These are phyloP conservation scores for Fusarium mundagurra DNA, from an alignment of 2,329 filamentous ascomycete genomes.

Conservation along the genomic window DNA sequence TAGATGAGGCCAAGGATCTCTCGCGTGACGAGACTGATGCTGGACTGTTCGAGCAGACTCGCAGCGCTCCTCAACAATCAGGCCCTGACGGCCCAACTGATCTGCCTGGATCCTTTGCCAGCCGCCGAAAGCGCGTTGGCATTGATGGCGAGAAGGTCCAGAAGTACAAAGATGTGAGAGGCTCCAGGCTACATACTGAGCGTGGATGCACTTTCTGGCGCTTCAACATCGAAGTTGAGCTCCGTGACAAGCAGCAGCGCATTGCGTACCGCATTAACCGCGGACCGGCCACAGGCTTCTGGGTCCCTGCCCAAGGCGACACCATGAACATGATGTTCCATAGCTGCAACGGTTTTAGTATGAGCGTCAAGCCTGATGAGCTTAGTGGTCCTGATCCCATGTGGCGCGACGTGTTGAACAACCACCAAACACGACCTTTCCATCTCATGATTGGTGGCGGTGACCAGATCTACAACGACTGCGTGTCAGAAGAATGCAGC, in stretches of 20 bases:
- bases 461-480: conserved; percentile 96
- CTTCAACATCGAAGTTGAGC: conserved; percentile 93
- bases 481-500: conserved; percentile 76
- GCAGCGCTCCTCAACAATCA: conserved; percentile 60
- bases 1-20: conserved; percentile 80
- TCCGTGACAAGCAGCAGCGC: conserved; percentile 79
- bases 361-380: conserved; percentile 78
- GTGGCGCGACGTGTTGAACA: conserved; percentile 96
- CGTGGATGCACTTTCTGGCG: conserved; percentile 95
- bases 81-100: conserved; percentile 57
- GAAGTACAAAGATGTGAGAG: conserved; percentile 84
- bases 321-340: conserved; percentile 99
- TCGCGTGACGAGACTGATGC: conserved; percentile 82
- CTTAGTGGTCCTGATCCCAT: conserved; percentile 94
- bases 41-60: conserved; percentile 80
- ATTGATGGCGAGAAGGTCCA: conserved; percentile 83
- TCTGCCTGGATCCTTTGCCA: conserved; percentile 62
- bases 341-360: conserved; percentile 95
- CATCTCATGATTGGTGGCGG: conserved; percentile 98
- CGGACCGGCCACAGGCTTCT: conserved; percentile 89
- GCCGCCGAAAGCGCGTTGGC: conserved; percentile 61
- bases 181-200: conserved; percentile 84
- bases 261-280: conserved; percentile 96
- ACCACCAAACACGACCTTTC: conserved; percentile 89
- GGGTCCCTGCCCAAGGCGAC: conserved; percentile 86